phyloP scores from a whole-genome alignment of 2,329 filamentous ascomycete species.

The Chrysoporthe puriensis region DNA sequence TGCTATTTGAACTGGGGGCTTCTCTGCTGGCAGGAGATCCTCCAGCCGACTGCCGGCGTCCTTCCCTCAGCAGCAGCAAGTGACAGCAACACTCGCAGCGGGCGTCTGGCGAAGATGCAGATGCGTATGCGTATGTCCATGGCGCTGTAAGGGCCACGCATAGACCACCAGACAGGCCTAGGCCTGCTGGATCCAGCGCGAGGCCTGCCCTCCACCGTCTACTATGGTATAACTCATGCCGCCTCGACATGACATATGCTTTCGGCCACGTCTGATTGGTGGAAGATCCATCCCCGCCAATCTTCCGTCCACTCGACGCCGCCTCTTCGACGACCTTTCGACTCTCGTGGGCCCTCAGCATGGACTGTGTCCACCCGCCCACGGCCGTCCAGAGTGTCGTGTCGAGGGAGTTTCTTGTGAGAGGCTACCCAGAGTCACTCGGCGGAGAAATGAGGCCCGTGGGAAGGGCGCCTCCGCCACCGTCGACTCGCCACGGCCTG shows the following conservation, averaged over 20 bases:
- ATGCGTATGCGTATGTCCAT: too few relatives aligned
- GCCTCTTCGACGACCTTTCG: neutral
- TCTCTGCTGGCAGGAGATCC: too few relatives aligned
- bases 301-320: conserved; percentile 23
- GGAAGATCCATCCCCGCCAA: conserved; percentile 18
- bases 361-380: neutral
- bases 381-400: neutral
- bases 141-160: too few relatives aligned
- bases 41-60: too few relatives aligned
- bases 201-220: neutral
- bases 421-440: neutral
- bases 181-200: neutral
- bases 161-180: neutral
- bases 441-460: conserved; percentile 13
- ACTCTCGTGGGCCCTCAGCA: neutral
- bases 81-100: too few relatives aligned
- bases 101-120: too few relatives aligned
- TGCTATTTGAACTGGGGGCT: neutral
- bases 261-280: conserved; percentile 21
- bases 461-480: neutral
- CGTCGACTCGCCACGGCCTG: neutral
- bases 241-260: neutral
- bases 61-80: too few relatives aligned
- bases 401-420: neutral
- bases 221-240: neutral